A percentile compares a stretch with the other conserved stretches of the same genome.
These are phyloP conservation scores for Allium fistulosum DNA, from an alignment of 106 monocot genomes.

Conservation along the genomic window DNA sequence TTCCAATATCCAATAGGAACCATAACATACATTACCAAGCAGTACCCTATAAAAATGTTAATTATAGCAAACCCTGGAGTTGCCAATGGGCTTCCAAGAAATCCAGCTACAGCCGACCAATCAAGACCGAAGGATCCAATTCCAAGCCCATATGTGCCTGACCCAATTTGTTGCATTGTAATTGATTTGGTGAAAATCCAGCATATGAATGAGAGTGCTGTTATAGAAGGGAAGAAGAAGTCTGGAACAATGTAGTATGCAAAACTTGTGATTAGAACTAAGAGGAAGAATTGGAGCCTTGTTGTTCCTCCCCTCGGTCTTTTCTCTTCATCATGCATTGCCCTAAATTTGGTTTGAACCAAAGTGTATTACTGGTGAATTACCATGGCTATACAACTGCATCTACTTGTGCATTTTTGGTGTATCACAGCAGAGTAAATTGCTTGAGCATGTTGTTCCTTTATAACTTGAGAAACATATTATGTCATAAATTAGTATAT, in stretches of 20 bases:
- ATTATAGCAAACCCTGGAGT: constrained; percentile 38
- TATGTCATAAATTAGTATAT: too few species aligned
- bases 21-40: constrained; percentile 22
- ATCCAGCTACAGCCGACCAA: constrained; percentile 31
- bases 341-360: constrained; percentile 10
- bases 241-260: constrained; percentile 55
- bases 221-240: constrained; percentile 57
- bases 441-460: too few species aligned
- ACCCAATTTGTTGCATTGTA: constrained; percentile 55
- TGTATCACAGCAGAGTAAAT: too few species aligned
- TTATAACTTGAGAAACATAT: too few species aligned
- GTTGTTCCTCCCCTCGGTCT: constrained; percentile 36
- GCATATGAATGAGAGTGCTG: constrained; percentile 46
- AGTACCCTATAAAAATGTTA: constrained; percentile 36
- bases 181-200: constrained; percentile 44
- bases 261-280: constrained; percentile 42
- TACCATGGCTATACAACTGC: too few species aligned
- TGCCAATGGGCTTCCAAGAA: constrained; percentile 38
- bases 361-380: too few species aligned
- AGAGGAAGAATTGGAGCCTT: constrained; percentile 65
- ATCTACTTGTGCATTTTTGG: too few species aligned
- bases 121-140: constrained; percentile 55
- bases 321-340: constrained; percentile 52
- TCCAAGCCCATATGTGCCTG: constrained; percentile 45
- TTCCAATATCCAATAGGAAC: constrained; percentile 45